Conservation (phyloP, 441 rosid species). For the Erysimum pusillum region DNA sequence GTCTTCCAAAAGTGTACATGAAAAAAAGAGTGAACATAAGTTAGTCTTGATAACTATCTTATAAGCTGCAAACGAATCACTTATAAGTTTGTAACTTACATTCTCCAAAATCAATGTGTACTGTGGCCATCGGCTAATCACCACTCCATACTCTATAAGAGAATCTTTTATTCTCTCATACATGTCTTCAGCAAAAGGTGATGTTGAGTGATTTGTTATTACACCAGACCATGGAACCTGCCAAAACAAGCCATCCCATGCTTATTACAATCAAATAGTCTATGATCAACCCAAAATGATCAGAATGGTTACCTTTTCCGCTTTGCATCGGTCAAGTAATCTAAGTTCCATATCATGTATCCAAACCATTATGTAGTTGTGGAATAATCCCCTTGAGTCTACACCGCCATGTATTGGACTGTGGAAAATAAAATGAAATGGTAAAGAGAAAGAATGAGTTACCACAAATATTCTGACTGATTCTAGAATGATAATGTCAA, state of each 20-base stretch:
- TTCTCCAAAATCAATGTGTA: slow-evolving; percentile 86
- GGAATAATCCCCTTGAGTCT: slow-evolving; percentile 79
- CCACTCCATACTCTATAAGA: slow-evolving; percentile 83
- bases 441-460: slow-evolving; percentile 6
- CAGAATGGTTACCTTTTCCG: slow-evolving; percentile 75
- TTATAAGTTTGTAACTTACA: slow-evolving; percentile 57
- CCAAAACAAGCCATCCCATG: slow-evolving; percentile 28
- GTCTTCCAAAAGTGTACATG: slow-evolving; percentile 59
- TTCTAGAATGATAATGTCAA: slow-evolving; percentile 37
- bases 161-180: slow-evolving; percentile 81
- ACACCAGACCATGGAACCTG: slow-evolving; percentile 96
- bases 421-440: too few relatives aligned
- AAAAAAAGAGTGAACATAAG: slow-evolving; percentile 20
- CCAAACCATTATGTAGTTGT: slow-evolving; percentile 88
- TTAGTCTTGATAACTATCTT: slow-evolving; percentile 23
- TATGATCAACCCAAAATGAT: background rate
- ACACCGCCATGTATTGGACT: slow-evolving; percentile 86
- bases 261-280: background rate
- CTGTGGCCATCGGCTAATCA: slow-evolving; percentile 93
- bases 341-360: slow-evolving; percentile 94
- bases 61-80: slow-evolving; percentile 1
- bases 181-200: slow-evolving; percentile 97
- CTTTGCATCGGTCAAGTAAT: slow-evolving; percentile 90
- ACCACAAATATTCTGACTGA: background rate
- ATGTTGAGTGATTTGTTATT: slow-evolving; percentile 84